Evolutionary conservation across 1,284 basidiomycete genomes (phyloP), one percentile per base, ranked within the genome.

Genomic region (Golubevia pallescens): DNA sequence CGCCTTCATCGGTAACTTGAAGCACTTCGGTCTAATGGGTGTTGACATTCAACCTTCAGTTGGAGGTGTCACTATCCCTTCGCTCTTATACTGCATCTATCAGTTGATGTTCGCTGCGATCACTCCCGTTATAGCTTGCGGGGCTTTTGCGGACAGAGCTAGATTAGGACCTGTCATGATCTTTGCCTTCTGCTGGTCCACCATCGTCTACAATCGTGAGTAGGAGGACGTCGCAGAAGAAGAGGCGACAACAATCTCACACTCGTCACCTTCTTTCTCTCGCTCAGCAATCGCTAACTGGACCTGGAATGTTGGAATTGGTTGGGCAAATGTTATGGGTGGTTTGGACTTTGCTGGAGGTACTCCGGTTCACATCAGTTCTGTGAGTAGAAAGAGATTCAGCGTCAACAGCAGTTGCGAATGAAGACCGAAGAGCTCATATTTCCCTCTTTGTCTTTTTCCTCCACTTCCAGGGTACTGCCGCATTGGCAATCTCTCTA

Each of bases 161-260:
- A 91, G 92, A 16, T 89, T 98, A 7, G 94, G 93, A 0, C 96
- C 95, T 1, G 87, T 94, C 67, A 88, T 96, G 60, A 89, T 95
- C 68, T 97, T 97, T 87, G 89, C 93, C 73, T 97, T 98, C 86
- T 84, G 91, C 67, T 99, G 96, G 95, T 88, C 92, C 10, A 97
- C 95, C 2, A 86, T 97, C 69, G 95, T 97, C 38, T 97, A 97
- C 87, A 38, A 10, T 5, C 34, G 34, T 5, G 34, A 38, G 34
- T 38, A 38, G 34, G 34, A 38, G 34, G 10, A 10, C 34, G n/a
- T n/a, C n/a, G n/a, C n/a, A n/a, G n/a, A n/a, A n/a, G n/a, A n/a
- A n/a, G 34, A 38, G 34, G 3, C 34, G 34, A 4, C 34, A 38
- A 38, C 34, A 38, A 38, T 38, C 34, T 38, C 34, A 38, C 34